These are phyloP conservation scores for Zygoascus sp. DNA, from an alignment of 1,139 yeast genomes.

Conservation along the genomic window DNA sequence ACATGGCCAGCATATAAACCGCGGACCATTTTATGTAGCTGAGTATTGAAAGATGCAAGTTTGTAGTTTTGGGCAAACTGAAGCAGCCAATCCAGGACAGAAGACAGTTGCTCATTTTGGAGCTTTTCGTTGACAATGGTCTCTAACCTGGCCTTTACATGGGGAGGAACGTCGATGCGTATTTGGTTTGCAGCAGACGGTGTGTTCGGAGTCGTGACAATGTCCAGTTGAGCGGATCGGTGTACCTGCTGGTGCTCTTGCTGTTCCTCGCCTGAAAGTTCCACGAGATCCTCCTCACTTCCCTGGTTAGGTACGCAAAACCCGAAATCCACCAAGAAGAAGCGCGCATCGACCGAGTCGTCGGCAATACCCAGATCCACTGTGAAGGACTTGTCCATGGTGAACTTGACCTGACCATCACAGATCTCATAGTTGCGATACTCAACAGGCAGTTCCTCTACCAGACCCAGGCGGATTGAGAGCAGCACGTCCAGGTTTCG, in stretches of 20 bases:
- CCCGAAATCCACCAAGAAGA: slow-evolving; percentile 66
- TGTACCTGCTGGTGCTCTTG: background rate
- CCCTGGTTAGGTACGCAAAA: slow-evolving; percentile 35
- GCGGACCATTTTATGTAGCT: slow-evolving; percentile 50
- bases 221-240: background rate
- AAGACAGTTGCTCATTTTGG: slow-evolving; percentile 48
- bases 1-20: slow-evolving; percentile 67
- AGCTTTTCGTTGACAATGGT: slow-evolving; percentile 54
- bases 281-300: background rate
- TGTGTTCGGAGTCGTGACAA: too few relatives aligned
- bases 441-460: slow-evolving; percentile 54
- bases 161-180: slow-evolving; percentile 32
- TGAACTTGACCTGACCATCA: slow-evolving; percentile 73
- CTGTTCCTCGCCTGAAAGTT: background rate
- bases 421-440: slow-evolving; percentile 59
- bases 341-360: slow-evolving; percentile 56
- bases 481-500: slow-evolving; percentile 67
- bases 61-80: slow-evolving; percentile 71
- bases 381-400: slow-evolving; percentile 61
- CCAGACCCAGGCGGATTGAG: slow-evolving; percentile 69
- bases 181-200: background rate
- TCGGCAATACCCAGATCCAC: slow-evolving; percentile 69
- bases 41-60: slow-evolving; percentile 63
- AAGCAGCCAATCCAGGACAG: slow-evolving; percentile 64
- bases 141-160: slow-evolving; percentile 48